A percentile compares a stretch with the other conserved stretches of the same genome.
Conservation (phyloP, 1,139 yeast species). For the Sugiyamaella xylanicola region DNA sequence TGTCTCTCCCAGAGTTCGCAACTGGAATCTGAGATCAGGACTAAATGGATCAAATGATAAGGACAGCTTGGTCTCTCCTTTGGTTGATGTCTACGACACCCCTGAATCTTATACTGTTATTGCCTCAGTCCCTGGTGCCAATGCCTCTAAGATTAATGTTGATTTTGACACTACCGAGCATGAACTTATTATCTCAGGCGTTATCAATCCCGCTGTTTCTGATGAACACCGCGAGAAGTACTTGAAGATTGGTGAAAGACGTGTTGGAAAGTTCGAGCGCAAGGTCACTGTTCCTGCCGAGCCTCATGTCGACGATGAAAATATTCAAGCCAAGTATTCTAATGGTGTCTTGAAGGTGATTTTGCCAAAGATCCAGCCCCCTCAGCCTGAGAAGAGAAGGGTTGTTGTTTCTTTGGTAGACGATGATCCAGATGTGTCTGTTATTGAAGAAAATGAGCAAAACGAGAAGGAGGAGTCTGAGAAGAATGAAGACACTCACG, state of each 20-base stretch:
- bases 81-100: constrained; percentile 55
- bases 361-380: constrained; percentile 48
- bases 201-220: constrained; percentile 12
- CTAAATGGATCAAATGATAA: constrained; percentile 36
- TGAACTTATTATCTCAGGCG: constrained; percentile 26
- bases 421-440: constrained; percentile 22
- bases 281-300: constrained; percentile 54
- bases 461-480: background rate
- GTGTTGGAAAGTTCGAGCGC: constrained; percentile 53
- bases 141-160: constrained; percentile 52
- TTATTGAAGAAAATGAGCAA: constrained; percentile 6
- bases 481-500: background rate
- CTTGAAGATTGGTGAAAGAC: constrained; percentile 31
- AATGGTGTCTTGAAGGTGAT: constrained; percentile 56
- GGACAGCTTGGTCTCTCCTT: constrained; percentile 55
- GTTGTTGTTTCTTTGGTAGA: constrained; percentile 24
- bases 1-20: constrained; percentile 17
- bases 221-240: constrained; percentile 24
- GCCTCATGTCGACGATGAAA: constrained; percentile 54
- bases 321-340: constrained; percentile 53
- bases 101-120: constrained; percentile 49
- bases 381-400: constrained; percentile 26
- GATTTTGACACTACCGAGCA: constrained; percentile 52
- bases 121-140: constrained; percentile 58
- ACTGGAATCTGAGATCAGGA: constrained; percentile 11